A percentile compares a stretch with the other conserved stretches of the same genome.
Conservation (phyloP, 306 rosid species). For the Lathyrus tuberosus region DNA sequence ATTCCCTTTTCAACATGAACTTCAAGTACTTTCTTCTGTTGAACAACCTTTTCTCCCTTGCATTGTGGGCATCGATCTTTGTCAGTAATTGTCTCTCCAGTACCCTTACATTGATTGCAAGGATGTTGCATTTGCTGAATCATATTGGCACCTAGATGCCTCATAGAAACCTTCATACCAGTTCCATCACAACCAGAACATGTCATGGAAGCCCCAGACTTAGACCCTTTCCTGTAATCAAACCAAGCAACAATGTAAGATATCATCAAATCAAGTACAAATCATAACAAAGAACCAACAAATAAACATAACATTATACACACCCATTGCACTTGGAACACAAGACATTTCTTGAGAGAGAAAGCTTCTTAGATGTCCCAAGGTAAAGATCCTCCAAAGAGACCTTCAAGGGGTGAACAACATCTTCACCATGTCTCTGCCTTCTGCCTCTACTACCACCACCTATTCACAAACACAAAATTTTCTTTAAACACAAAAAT, state of each 20-base stretch:
- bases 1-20: conserved; percentile 87
- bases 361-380: conserved; percentile 78
- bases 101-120: conserved; percentile 91
- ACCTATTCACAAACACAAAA: conserved; percentile 43
- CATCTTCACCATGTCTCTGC: conserved; percentile 83
- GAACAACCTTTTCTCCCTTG: conserved; percentile 86
- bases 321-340: conserved; percentile 88
- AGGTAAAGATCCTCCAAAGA: conserved; percentile 79
- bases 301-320: conserved; percentile 18
- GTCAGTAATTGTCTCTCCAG: conserved; percentile 78
- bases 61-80: conserved; percentile 74
- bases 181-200: conserved; percentile 82
- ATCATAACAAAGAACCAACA: background rate
- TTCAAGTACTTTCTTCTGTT: conserved; percentile 80
- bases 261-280: too few relatives aligned
- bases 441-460: conserved; percentile 77
- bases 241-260: background rate
- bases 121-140: conserved; percentile 88
- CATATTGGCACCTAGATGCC: conserved; percentile 83
- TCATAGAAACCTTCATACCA: conserved; percentile 81
- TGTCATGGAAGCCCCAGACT: conserved; percentile 69
- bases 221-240: conserved; percentile 73
- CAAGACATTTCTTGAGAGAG: conserved; percentile 68
- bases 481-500: background rate
- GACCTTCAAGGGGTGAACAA: conserved; percentile 76